These are phyloP conservation scores for Entrophospora sp. DNA, from an alignment of 192 early-diverging fungal species.

Conservation along the genomic window DNA sequence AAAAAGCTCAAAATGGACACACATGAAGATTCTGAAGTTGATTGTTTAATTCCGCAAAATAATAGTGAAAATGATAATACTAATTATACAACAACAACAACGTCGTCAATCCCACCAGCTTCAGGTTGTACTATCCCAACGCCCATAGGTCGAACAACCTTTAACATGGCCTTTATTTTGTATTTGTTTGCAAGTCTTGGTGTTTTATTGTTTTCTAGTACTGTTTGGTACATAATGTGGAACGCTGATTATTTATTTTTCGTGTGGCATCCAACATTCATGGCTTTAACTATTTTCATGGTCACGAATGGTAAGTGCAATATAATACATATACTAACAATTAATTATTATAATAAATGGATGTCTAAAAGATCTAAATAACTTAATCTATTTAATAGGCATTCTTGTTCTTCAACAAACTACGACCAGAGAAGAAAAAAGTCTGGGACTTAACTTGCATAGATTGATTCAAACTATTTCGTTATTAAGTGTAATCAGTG, in stretches of 20 bases:
- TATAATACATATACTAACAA: neutral
- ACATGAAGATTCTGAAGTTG: too few species aligned
- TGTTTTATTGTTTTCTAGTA: constrained; percentile 18
- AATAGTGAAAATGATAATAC: too few species aligned
- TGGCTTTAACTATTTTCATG: constrained; percentile 19
- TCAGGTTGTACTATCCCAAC: neutral
- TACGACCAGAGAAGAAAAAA: constrained; percentile 23
- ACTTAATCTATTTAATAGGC: constrained; percentile 12
- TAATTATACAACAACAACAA: too few species aligned
- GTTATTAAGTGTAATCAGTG: constrained; percentile 21
- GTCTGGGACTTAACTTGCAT: constrained; percentile 23
- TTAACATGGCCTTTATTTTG: neutral
- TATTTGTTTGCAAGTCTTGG: constrained; percentile 10
- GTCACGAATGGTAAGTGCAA: constrained; percentile 24
- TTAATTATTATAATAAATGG: neutral
- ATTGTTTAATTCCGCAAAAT: too few species aligned
- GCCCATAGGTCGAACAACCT: neutral
- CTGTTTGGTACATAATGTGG: constrained; percentile 21
- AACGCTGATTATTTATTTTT: constrained; percentile 21
- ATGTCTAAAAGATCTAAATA: neutral
- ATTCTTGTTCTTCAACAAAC: constrained; percentile 27
- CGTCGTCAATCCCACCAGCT: too few species aligned
- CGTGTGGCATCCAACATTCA: constrained; percentile 26
- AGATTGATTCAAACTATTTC: constrained; percentile 16
- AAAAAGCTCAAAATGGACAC: too few species aligned